These are phyloP conservation scores for Talaromyces proteolyticus DNA, from an alignment of 495 filamentous ascomycete species.

Conservation along the genomic window DNA sequence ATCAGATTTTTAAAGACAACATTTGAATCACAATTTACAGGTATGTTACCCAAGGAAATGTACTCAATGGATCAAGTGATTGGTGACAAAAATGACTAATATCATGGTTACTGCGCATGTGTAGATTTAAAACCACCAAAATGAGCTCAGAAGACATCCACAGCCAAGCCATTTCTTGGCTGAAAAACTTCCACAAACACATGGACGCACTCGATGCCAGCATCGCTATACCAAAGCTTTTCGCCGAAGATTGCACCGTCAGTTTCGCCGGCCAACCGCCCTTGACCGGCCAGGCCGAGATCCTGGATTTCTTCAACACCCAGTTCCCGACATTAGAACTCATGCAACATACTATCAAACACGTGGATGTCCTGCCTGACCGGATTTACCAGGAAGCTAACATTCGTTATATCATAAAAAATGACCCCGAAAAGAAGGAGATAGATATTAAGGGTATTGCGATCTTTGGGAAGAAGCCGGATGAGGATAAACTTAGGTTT, in stretches of 20 bases:
- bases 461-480: constrained; percentile 1
- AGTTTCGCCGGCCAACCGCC: background rate
- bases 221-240: constrained; percentile 1
- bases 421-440: constrained; percentile 1
- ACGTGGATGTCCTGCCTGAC: constrained; percentile 4
- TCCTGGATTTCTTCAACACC: background rate
- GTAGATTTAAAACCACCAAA: too few relatives aligned
- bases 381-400: constrained; percentile 4
- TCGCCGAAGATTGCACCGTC: background rate
- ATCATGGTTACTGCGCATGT: too few relatives aligned
- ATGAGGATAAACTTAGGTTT: background rate
- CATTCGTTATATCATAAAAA: constrained; percentile 1
- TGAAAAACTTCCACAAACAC: constrained; percentile 1
- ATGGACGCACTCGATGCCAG: background rate
- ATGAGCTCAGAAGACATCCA: constrained; percentile 2
- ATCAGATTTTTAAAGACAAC: too few relatives aligned
- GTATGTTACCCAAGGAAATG: too few relatives aligned
- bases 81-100: background rate
- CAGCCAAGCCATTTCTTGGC: constrained; percentile 1
- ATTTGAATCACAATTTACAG: too few relatives aligned
- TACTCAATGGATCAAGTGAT: background rate
- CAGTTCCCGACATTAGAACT: background rate
- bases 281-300: background rate
- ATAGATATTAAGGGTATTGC: background rate
- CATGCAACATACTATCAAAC: constrained; percentile 3